phyloP scores from a whole-genome alignment of 345 rosid species.

The Rhodomyrtus tomentosa region DNA sequence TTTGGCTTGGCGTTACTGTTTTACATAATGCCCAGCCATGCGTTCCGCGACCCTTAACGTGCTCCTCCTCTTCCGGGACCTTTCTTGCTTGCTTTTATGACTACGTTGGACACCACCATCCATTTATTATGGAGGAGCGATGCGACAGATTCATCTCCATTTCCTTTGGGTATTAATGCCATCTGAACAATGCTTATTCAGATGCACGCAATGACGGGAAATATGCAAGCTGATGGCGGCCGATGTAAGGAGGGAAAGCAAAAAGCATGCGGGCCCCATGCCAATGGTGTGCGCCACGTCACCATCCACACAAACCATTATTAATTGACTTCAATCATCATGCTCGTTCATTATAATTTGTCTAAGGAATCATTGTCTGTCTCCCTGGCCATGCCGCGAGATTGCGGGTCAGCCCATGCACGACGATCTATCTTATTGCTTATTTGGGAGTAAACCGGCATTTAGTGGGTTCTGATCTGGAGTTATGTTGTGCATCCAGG shows the following conservation, averaged over 20 bases:
- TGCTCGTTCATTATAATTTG: background rate
- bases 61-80: background rate
- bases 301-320: background rate
- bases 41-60: background rate
- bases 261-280: background rate
- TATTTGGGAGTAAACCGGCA: background rate
- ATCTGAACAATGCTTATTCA: background rate
- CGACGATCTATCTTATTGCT: background rate
- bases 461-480: background rate
- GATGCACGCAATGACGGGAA: background rate
- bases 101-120: background rate
- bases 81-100: background rate
- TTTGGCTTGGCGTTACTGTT: background rate
- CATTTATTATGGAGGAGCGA: background rate
- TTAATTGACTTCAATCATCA: background rate
- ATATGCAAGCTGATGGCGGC: background rate
- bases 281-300: background rate
- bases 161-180: background rate
- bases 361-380: background rate
- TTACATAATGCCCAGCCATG: background rate
- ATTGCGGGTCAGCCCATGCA: background rate
- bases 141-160: background rate
- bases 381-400: background rate
- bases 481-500: background rate
- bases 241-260: background rate